Conservation (phyloP, 202 grass and related monocot genomes). For the Panicum hallii region DNA sequence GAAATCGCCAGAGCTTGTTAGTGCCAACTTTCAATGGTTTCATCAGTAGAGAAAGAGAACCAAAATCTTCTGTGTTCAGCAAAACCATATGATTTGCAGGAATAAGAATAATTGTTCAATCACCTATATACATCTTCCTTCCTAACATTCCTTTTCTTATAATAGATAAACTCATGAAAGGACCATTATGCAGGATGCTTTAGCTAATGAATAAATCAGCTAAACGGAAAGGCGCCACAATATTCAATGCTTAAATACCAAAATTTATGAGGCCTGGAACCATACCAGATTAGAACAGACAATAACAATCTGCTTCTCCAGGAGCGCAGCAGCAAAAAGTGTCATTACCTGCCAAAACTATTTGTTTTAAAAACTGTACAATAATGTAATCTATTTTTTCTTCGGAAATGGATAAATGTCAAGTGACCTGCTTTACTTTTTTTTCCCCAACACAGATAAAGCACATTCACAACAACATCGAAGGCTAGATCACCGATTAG, state of each 20-base stretch:
- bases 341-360: constrained; percentile 82
- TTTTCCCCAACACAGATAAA: neutral
- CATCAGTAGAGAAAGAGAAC: neutral
- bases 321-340: constrained; percentile 84
- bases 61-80: neutral
- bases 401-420: constrained; percentile 28
- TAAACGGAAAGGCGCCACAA: neutral
- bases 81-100: neutral
- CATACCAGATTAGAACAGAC: constrained; percentile 97
- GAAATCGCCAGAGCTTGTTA: constrained; percentile 37
- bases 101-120: constrained; percentile 5
- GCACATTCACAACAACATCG: neutral
- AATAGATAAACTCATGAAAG: neutral
- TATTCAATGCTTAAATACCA: constrained; percentile 7
- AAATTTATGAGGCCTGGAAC: constrained; percentile 17
- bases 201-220: neutral
- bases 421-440: constrained; percentile 4
- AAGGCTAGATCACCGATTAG: neutral
- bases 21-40: neutral
- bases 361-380: constrained; percentile 36
- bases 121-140: neutral
- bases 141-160: neutral
- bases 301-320: constrained; percentile 96
- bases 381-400: neutral
- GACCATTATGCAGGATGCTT: neutral